These are phyloP conservation scores for Obba rivulosa DNA, from an alignment of 768 basidiomycete species.

Conservation along the genomic window DNA sequence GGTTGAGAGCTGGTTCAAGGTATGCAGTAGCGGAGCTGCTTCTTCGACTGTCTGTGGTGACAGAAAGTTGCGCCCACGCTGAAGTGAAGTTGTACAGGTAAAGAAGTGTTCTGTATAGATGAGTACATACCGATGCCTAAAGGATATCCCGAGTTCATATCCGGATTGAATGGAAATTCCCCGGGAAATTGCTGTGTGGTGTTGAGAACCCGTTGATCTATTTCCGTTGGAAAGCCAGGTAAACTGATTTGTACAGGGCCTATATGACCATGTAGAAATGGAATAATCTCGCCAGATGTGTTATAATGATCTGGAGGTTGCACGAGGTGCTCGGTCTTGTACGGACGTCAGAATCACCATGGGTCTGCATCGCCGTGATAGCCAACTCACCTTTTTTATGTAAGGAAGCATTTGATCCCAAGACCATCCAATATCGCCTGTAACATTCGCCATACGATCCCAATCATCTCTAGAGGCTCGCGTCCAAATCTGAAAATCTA, in stretches of 20 bases:
- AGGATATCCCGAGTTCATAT: slow-evolving; percentile 1
- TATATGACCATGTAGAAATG: not conserved
- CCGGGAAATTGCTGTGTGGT: not conserved
- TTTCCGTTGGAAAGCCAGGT: not conserved
- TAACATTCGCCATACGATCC: not conserved
- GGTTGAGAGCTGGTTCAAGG: slow-evolving; percentile 1
- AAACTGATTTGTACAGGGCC: not conserved
- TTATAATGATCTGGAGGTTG: not conserved
- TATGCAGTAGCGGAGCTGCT: slow-evolving; percentile 7
- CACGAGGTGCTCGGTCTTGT: not conserved
- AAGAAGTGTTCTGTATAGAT: not conserved
- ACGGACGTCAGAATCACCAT: not conserved
- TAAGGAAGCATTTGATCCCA: slow-evolving; percentile 1
- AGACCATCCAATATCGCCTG: slow-evolving; percentile 1
- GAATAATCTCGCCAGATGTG: not conserved
- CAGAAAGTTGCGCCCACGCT: not conserved
- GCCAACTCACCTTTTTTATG: slow-evolving; percentile 1
- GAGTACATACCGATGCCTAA: slow-evolving; percentile 2
- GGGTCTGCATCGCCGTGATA: not conserved
- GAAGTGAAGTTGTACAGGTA: too few relatives aligned
- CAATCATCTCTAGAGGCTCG: slow-evolving; percentile 3
- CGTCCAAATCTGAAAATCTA: not conserved
- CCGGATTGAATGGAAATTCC: slow-evolving; percentile 1
- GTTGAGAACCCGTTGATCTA: not conserved
- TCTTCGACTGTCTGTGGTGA: not conserved